phyloP scores from a whole-genome alignment of 106 monocot species.

The Hemerocallis citrina region DNA sequence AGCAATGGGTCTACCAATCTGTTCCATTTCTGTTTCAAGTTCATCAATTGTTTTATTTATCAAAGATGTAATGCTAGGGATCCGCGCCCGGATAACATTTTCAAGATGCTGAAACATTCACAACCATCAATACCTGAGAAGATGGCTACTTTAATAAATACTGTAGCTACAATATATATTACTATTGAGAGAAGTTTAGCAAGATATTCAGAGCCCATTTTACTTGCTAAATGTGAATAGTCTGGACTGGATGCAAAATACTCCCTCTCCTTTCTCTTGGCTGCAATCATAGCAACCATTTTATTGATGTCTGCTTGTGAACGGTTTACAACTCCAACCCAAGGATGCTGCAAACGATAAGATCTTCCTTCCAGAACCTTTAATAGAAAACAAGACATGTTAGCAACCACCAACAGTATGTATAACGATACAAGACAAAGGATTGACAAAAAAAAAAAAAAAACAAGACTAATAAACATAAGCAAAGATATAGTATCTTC shows the following conservation, averaged over 20 bases:
- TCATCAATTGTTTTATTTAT: conserved; percentile 52
- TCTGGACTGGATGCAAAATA: conserved; percentile 56
- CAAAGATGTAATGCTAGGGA: conserved; percentile 49
- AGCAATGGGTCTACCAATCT: conserved; percentile 42
- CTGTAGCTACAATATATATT: not conserved
- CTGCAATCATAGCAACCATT: conserved; percentile 54
- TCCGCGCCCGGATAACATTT: conserved; percentile 44
- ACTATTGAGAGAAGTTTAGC: conserved; percentile 65
- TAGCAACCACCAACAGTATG: not conserved
- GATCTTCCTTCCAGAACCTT: conserved; percentile 79
- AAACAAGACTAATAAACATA: not conserved
- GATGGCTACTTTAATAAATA: not conserved
- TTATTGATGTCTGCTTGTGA: conserved; percentile 75
- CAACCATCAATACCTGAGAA: not conserved
- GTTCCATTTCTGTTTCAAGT: conserved; percentile 53
- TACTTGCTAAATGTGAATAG: conserved; percentile 68
- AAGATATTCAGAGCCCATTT: conserved; percentile 80
- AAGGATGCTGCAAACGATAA: conserved; percentile 51
- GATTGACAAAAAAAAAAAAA: not conserved
- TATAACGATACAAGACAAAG: not conserved
- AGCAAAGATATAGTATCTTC: not conserved
- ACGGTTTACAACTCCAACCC: conserved; percentile 75
- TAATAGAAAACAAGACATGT: not conserved
- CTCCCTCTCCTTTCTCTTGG: conserved; percentile 50
- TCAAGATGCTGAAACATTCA: conserved; percentile 44